A percentile compares a stretch with the other conserved stretches of the same genome.
Evolutionary conservation across 768 basidiomycete genomes (phyloP).

Genomic region (Mycena epipterygia): DNA sequence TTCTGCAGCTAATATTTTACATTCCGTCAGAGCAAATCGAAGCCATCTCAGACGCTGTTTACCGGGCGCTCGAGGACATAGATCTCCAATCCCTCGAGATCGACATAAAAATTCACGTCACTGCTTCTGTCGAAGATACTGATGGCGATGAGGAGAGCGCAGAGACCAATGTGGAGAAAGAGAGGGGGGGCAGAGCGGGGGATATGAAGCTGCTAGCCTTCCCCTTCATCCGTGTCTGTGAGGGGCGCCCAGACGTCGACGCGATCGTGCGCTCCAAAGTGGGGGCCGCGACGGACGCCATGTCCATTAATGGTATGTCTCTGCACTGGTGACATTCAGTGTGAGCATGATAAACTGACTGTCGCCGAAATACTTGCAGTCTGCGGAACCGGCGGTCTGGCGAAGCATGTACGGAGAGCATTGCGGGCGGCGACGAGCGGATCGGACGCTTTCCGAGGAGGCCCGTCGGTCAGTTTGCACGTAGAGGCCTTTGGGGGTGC

Average conservation of each 20-base stretch:
- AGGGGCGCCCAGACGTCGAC: slow-evolving; percentile 59
- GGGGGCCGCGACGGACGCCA: slow-evolving; percentile 46
- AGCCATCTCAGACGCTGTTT: slow-evolving; percentile 47
- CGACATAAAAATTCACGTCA: slow-evolving; percentile 39
- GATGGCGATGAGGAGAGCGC: slow-evolving; percentile 22
- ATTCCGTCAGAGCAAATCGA: slow-evolving; percentile 39
- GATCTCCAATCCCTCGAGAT: slow-evolving; percentile 14
- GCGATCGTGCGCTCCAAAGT: slow-evolving; percentile 55
- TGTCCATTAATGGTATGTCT: slow-evolving; percentile 64
- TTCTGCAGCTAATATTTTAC: background rate
- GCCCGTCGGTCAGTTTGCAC: slow-evolving; percentile 58
- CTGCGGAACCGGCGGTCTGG: slow-evolving; percentile 59
- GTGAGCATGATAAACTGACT: background rate
- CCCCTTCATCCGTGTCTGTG: slow-evolving; percentile 42
- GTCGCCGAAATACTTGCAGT: slow-evolving; percentile 48
- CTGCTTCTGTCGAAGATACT: slow-evolving; percentile 17
- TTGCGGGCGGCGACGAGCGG: slow-evolving; percentile 51
- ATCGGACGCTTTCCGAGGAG: slow-evolving; percentile 55
- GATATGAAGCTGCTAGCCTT: slow-evolving; percentile 37
- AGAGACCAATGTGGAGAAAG: slow-evolving; percentile 27
- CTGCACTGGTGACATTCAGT: background rate
- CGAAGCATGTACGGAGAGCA: slow-evolving; percentile 53
- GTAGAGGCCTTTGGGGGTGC: slow-evolving; percentile 59
- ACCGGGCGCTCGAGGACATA: slow-evolving; percentile 18
- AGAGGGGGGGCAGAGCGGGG: background rate